Evolutionary conservation across 164 flowering plant genomes (phyloP), one percentile per base, ranked within the genome.

Genomic region (Macadamia integrifolia): DNA sequence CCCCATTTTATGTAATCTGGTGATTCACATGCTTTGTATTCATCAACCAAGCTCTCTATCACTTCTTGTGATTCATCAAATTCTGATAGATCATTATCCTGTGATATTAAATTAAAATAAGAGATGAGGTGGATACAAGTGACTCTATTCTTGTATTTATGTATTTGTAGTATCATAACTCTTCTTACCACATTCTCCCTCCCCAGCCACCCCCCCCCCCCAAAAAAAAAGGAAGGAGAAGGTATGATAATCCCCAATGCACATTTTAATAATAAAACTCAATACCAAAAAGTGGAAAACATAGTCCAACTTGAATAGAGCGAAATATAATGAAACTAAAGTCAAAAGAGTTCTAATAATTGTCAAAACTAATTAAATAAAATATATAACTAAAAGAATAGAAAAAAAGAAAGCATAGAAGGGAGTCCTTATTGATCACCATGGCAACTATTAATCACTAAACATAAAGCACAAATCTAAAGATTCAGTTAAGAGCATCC

Each of bases 1-100:
- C 99, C 99, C 98, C 99, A 95, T 79, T 95, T 95, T 72, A 91
- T 92, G 72, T 92, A 95, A 77, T 95, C 98, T 64, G 98, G 96
- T 63, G 99, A 95, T 69, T 95, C 99, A 68, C 99, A 95, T 7
- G 99, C 99, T 77, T 91, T 95, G 74, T 95, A 92, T 80, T 95
- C 99, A 70, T 95, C 98, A 66, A 95, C 97, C 83, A 95, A 81
- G 72, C 97, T 91, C 76, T 89, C 97, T 64, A 95, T 87, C 71
- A 95, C 83, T 55, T 92, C 98, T 69, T 93, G 86, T 40, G 99
- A 91, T 77, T 95, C 99, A 64, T 95, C 98, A 79, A 95, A 95
- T 76, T 95, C 99, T 1, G 99, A 95, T 63, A 95, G 97, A 82
- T 95, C 98, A 79, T 95, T 95, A 78, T 92, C 99, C 99, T 95